phyloP scores from a whole-genome alignment of 2,329 filamentous ascomycete genomes.

The Penicillium sp. region DNA sequence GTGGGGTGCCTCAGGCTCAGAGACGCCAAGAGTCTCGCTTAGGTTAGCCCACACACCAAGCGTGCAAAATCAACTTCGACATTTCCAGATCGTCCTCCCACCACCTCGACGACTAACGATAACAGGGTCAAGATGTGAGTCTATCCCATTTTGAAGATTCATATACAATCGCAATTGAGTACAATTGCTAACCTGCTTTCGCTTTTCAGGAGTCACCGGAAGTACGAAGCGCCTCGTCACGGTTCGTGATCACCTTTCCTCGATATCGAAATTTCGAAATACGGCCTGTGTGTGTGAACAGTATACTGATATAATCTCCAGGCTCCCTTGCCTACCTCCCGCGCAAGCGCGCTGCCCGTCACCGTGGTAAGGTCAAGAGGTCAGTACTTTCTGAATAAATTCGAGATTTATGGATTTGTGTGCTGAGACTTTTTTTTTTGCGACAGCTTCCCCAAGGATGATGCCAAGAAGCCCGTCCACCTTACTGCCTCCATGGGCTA shows the following conservation, averaged over 20 bases:
- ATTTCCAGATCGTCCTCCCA: slow-evolving; percentile 35
- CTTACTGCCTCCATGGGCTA: slow-evolving; percentile 97
- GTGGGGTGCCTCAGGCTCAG: slow-evolving; percentile 5
- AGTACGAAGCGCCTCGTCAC: slow-evolving; percentile 85
- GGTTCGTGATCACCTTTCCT: slow-evolving; percentile 70
- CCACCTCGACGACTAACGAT: slow-evolving; percentile 41
- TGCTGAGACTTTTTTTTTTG: slow-evolving; percentile 24
- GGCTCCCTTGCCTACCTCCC: slow-evolving; percentile 75
- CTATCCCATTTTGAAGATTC: slow-evolving; percentile 1
- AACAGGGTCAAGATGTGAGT: slow-evolving; percentile 44
- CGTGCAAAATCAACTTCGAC: slow-evolving; percentile 33
- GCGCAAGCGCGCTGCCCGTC: slow-evolving; percentile 83
- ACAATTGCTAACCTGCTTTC: slow-evolving; percentile 23
- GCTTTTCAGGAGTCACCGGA: slow-evolving; percentile 48
- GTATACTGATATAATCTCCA: slow-evolving; percentile 29
- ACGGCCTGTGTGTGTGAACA: slow-evolving; percentile 18
- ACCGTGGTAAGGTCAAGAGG: slow-evolving; percentile 98
- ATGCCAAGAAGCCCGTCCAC: slow-evolving; percentile 98
- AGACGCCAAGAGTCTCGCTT: slow-evolving; percentile 26
- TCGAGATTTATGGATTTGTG: slow-evolving; percentile 15
- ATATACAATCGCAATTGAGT: slow-evolving; percentile 6
- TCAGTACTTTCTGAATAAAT: slow-evolving; percentile 43
- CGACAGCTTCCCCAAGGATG: slow-evolving; percentile 96
- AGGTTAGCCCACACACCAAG: slow-evolving; percentile 39
- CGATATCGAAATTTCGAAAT: slow-evolving; percentile 24